phyloP scores from a whole-genome alignment of 1,284 basidiomycete species.

The Melampsora americana region DNA sequence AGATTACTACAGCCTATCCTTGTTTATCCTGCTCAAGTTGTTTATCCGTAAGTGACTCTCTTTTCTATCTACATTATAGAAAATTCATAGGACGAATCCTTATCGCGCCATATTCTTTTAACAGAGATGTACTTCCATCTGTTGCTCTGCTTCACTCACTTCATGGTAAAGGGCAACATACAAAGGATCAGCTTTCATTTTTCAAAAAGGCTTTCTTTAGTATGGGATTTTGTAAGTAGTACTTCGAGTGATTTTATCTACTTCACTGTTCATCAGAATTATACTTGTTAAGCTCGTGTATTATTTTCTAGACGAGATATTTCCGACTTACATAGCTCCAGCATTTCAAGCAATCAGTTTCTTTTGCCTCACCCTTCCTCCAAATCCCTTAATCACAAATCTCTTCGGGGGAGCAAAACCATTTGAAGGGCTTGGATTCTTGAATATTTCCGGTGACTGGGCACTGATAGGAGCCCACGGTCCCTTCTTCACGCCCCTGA shows the following conservation, averaged over 20 bases:
- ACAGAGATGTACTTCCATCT: constrained; percentile 37
- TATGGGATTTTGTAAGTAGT: constrained; percentile 34
- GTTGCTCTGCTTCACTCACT: constrained; percentile 42
- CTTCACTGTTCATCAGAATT: background rate
- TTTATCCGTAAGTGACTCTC: constrained; percentile 31
- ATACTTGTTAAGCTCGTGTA: background rate
- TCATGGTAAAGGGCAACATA: background rate
- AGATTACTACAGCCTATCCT: constrained; percentile 33
- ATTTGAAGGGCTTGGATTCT: constrained; percentile 34
- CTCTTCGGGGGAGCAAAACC: constrained; percentile 34
- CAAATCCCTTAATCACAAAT: background rate
- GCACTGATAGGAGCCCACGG: constrained; percentile 12
- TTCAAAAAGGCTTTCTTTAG: constrained; percentile 40
- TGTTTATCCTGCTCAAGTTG: constrained; percentile 41
- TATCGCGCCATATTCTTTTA: background rate
- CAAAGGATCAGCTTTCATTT: constrained; percentile 36
- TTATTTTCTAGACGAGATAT: constrained; percentile 29
- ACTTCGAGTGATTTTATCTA: background rate
- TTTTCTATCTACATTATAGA: background rate
- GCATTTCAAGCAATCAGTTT: constrained; percentile 35
- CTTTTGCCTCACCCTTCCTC: constrained; percentile 28
- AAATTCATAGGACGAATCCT: background rate
- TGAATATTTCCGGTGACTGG: constrained; percentile 35
- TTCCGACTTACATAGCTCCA: constrained; percentile 33
- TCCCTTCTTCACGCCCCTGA: constrained; percentile 19